Evolutionary conservation across 345 rosid genomes (phyloP).

Genomic region (Camelina laxa): DNA sequence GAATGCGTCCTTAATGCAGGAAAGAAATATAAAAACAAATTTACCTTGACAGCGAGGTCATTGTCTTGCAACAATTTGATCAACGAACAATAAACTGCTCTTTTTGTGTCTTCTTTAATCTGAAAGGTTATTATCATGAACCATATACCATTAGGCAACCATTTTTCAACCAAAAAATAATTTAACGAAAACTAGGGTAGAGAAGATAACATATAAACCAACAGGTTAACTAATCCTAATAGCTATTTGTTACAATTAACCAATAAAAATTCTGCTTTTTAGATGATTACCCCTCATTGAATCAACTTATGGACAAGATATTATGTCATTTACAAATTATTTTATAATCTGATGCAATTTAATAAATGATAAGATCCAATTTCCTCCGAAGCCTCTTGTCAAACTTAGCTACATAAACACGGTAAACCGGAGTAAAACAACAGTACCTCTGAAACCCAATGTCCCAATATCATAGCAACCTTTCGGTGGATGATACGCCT

Average conservation of each 20-base stretch:
- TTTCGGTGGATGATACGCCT: conserved; percentile 92
- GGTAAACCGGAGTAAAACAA: conserved; percentile 26
- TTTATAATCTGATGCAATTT: conserved; percentile 18
- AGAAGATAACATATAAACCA: conserved; percentile 3
- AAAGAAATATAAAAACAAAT: conserved; percentile 21
- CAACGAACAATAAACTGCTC: conserved; percentile 91
- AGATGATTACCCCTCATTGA: conserved; percentile 20
- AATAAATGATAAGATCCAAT: not conserved
- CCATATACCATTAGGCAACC: conserved; percentile 20
- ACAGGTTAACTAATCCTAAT: conserved; percentile 1
- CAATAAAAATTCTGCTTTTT: not conserved
- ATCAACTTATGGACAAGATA: conserved; percentile 22
- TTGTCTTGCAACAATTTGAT: conserved; percentile 78
- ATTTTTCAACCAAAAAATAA: not conserved
- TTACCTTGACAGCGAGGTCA: conserved; percentile 91
- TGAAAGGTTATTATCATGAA: conserved; percentile 52
- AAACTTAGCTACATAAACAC: conserved; percentile 16
- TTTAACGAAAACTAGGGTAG: conserved; percentile 2
- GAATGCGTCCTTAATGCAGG: not conserved
- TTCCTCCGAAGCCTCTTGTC: conserved; percentile 13
- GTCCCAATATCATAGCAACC: conserved; percentile 93
- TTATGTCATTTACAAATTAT: conserved; percentile 21
- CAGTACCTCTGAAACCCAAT: conserved; percentile 98
- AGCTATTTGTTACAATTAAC: not conserved
- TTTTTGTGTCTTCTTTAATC: conserved; percentile 89